Evolutionary conservation across 1,139 yeast genomes (phyloP).

Genomic region (Protomyces lactucae-debilis): DNA sequence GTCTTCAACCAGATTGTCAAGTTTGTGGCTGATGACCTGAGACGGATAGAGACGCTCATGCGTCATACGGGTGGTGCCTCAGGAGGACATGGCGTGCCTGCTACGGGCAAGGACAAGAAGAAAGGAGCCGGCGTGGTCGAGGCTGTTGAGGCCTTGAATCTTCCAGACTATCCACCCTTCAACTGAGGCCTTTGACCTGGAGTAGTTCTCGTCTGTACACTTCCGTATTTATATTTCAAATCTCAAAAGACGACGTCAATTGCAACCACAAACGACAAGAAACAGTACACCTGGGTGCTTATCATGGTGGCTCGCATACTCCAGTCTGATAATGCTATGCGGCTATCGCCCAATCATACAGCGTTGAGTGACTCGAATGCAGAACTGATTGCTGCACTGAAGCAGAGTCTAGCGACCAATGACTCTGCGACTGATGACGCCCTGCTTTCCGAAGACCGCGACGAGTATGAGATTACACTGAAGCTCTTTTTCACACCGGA

Average conservation of each 20-base stretch:
- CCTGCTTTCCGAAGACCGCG: constrained; percentile 8
- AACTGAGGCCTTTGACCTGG: no score
- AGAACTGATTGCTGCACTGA: constrained; percentile 8
- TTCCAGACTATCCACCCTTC: constrained; percentile 16
- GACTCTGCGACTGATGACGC: not conserved
- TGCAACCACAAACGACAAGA: not conserved
- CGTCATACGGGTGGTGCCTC: not conserved
- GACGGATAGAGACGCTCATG: constrained; percentile 6
- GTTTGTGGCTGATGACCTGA: constrained; percentile 9
- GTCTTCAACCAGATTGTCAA: constrained; percentile 18
- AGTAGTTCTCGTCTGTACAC: not conserved
- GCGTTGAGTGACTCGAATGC: constrained; percentile 6
- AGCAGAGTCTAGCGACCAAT: constrained; percentile 4
- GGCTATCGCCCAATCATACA: not conserved
- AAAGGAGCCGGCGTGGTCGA: constrained; percentile 14
- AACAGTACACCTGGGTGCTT: not conserved
- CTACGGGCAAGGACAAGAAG: constrained; percentile 4
- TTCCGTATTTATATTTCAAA: not conserved
- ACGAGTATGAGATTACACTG: constrained; percentile 19
- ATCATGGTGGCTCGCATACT: not conserved
- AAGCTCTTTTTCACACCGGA: constrained; percentile 20
- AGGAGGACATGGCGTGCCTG: not conserved
- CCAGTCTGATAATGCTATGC: not conserved
- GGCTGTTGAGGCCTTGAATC: constrained; percentile 10
- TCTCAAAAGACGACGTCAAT: not conserved